Evolutionary conservation across 345 rosid genomes (phyloP), one percentile per base, ranked within the genome.

Genomic region (Citrus glauca): DNA sequence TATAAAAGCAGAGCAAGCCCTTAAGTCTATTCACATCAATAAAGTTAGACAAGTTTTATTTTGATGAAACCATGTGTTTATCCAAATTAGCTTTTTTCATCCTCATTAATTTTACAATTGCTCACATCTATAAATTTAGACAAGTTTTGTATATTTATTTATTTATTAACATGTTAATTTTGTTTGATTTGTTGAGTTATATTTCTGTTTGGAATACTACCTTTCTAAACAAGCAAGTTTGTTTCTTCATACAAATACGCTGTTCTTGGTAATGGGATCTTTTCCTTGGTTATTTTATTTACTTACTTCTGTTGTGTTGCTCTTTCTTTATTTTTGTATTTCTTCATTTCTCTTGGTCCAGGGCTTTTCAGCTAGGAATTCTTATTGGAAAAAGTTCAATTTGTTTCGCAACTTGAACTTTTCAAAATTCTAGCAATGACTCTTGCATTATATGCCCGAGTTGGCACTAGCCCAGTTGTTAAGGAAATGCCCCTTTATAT

Each of bases 391-490:
- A 63, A 37, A 45, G 37, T 72, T 67, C 24, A 40, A 57, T 81
- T 67, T 53, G 16, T 69, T 55, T 37, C 22, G 20, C 57, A 35
- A 33, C 19, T 81, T 63, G 77, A 7, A 22, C 71, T 73, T 83
- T 14, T 65, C 68, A 71, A 77, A 83, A 72, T 76, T 78, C 84
- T 40, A 97, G 98, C 80, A 98, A 97, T 82, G 99, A 97, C 86
- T 91, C 99, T 81, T 93, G 99, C 89, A 98, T 97, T 74, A 93
- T 97, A 82, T 97, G 97, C 96, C 65, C 96, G 99, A 65, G 84
- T 84, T 75, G 99, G 99, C 71, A 83, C 92, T 65, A 86, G 85
- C 83, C 99, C 98, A 45, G 83, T 84, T 74, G 83, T 90, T 25
- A 97, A 97, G 98, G 99, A 91, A 69, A 53, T 32, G 17, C 17